Evolutionary conservation across 1,284 basidiomycete genomes (phyloP).

Genomic region (Tilletia setariae): DNA sequence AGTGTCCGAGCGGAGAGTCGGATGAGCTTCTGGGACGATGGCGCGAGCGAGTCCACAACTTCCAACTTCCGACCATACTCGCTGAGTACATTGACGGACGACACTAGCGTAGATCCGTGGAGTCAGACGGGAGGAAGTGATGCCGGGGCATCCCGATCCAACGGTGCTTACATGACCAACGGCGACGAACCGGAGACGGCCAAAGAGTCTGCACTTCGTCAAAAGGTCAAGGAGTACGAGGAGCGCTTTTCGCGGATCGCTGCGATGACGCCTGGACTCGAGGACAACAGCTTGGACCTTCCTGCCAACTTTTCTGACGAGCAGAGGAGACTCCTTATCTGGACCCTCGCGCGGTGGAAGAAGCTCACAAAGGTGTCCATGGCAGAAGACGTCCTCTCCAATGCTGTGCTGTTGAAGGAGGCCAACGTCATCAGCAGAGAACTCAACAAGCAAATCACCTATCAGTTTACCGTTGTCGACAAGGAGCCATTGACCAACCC

Average conservation of each 20-base stretch:
- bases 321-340: conserved; percentile 56
- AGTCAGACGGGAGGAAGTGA: conserved; percentile 36
- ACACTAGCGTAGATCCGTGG: conserved; percentile 48
- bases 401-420: conserved; percentile 84
- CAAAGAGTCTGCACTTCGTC: conserved; percentile 34
- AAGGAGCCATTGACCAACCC: conserved; percentile 76
- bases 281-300: conserved; percentile 13
- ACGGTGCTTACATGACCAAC: conserved; percentile 20
- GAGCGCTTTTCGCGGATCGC: conserved; percentile 33
- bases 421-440: conserved; percentile 65
- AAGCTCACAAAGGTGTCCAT: conserved; percentile 62
- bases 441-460: conserved; percentile 76
- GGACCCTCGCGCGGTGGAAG: conserved; percentile 79
- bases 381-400: conserved; percentile 81
- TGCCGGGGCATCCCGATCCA: conserved; percentile 27
- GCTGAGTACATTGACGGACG: conserved; percentile 44
- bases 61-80: conserved; percentile 40
- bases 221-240: conserved; percentile 47
- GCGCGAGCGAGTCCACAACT: conserved; percentile 37
- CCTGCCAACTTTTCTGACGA: conserved; percentile 28
- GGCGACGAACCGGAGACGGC: conserved; percentile 19
- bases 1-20: conserved; percentile 46
- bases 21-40: conserved; percentile 45
- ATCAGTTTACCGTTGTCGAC: conserved; percentile 85
- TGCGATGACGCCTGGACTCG: conserved; percentile 19